Base-by-base conservation (phyloP, 2,329 filamentous ascomycete species). In the Talaromyces rugulosus region DNA sequence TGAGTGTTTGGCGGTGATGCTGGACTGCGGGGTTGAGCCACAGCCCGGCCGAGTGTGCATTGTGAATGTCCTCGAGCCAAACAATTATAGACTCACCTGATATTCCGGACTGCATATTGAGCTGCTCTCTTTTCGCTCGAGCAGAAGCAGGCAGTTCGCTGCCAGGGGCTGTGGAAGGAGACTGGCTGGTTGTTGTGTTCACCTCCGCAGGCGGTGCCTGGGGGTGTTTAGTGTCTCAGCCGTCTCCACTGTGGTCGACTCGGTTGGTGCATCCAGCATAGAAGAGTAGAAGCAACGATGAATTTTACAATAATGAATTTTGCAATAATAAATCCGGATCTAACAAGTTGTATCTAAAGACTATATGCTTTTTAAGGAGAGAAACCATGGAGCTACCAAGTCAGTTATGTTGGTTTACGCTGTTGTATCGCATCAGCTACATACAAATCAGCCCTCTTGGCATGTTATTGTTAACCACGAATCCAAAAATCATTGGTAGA, bases 31-130 rank as follows among this genome's bases (percentile, higher is more conserved):
- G 47, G 56, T 47, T 64, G 58, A 42, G 51, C 12, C 14, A 28
- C 14, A 28, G 8, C 27, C 36, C 28, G 56, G 55, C 36, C 50
- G 23, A 9, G 27, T 18, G 56, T 31, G 54, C 58, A 60, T 14
- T 7, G 62, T 27, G 28, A 23, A 4, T 42, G 27, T n/a, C 2
- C 36, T 40, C 16, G 2, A n/a, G n/a, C 8, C 1, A 40, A n/a
- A 40, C 14, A 40, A 40, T 7, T 23, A 5, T 40, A 31, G 14
- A 51, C 65, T 58, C 72, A 80, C 78, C 78, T 71, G 77, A 72
- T 65, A 81, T 81, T 71, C 78, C 78, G n/a, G 78, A 81, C 73
- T 81, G 78, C 78, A 81, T 81, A 34, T 66, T 76, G 68, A 47
- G 16, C 44, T 28, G 12, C 50, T 28, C 12, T 31, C 30, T 53